Conservation (phyloP, 495 filamentous ascomycete genomes). For the Achaetomiella virescens region DNA sequence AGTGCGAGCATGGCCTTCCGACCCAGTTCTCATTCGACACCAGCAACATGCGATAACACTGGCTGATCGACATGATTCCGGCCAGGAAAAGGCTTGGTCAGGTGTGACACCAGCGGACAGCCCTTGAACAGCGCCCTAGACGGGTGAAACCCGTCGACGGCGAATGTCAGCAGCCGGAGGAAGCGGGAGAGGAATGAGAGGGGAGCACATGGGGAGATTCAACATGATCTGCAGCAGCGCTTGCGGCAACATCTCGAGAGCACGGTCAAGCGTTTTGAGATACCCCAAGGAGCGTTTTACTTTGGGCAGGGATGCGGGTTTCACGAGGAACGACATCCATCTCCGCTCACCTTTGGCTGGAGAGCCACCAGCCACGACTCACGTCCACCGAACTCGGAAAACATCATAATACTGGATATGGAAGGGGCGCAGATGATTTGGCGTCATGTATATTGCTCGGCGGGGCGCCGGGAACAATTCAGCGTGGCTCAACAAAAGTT, state of each 20-base stretch:
- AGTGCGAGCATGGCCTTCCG: slow-evolving; percentile 90
- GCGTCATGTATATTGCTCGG: slow-evolving; percentile 2
- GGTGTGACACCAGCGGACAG: not conserved
- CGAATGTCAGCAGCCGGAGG: not conserved
- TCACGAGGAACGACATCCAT: slow-evolving; percentile 2
- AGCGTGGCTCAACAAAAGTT: slow-evolving; percentile 12
- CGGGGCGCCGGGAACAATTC: not conserved
- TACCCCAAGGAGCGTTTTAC: slow-evolving; percentile 16
- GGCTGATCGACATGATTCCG: not conserved
- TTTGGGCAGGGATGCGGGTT: slow-evolving; percentile 7
- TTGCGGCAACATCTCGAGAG: slow-evolving; percentile 1
- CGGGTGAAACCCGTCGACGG: not conserved
- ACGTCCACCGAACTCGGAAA: not conserved
- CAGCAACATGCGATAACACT: slow-evolving; percentile 47
- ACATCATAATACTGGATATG: slow-evolving; percentile 7
- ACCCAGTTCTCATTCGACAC: slow-evolving; percentile 80
- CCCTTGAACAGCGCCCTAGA: not conserved
- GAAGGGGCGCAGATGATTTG: slow-evolving; percentile 3
- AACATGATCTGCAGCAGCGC: not conserved
- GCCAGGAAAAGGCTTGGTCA: not conserved
- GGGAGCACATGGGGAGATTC: not conserved
- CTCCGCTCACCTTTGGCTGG: not conserved
- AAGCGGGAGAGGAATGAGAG: not conserved
- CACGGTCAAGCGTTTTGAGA: slow-evolving; percentile 9
- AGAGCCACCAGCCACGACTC: not conserved